A percentile compares a stretch with the other conserved stretches of the same genome.
phyloP scores from a whole-genome alignment of 768 basidiomycete genomes.

The Amanita polypyramis region DNA sequence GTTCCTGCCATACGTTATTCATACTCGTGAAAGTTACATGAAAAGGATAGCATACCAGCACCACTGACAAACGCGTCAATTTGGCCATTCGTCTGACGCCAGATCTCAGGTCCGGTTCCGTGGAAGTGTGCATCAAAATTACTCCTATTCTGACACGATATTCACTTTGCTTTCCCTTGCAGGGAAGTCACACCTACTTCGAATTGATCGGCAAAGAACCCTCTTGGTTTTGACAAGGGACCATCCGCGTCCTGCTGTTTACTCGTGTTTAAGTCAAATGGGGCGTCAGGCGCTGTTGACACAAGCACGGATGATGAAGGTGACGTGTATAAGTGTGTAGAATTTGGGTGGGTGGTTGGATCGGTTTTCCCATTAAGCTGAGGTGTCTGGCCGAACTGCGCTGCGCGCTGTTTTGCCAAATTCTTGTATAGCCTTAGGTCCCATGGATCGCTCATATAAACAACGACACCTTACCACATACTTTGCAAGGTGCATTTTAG shows the following conservation, averaged over 20 bases:
- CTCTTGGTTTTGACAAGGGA: constrained; percentile 47
- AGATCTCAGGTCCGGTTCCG: constrained; percentile 92
- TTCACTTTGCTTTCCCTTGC: background rate
- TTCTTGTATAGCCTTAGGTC: constrained; percentile 43
- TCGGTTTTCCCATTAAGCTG: constrained; percentile 11
- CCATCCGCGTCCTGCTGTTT: constrained; percentile 29
- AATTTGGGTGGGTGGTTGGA: constrained; percentile 9
- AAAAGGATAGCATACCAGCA: constrained; percentile 43
- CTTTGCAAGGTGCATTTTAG: constrained; percentile 19
- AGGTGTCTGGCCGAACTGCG: constrained; percentile 47
- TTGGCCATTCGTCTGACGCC: constrained; percentile 80
- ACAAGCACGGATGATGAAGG: constrained; percentile 42
- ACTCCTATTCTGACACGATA: constrained; percentile 54
- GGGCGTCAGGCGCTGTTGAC: constrained; percentile 34
- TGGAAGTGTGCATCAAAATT: constrained; percentile 85
- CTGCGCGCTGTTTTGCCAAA: constrained; percentile 72
- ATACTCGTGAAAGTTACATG: background rate
- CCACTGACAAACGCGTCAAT: constrained; percentile 84
- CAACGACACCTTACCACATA: constrained; percentile 46
- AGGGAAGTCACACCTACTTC: constrained; percentile 31
- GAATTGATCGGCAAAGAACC: constrained; percentile 95
- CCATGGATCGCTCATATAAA: background rate
- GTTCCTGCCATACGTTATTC: constrained; percentile 44
- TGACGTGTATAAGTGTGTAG: constrained; percentile 26
- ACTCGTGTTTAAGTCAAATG: constrained; percentile 21